Evolutionary conservation across 352 stramenopile genomes (phyloP).

Genomic region (Pseudoperonospora humuli): DNA sequence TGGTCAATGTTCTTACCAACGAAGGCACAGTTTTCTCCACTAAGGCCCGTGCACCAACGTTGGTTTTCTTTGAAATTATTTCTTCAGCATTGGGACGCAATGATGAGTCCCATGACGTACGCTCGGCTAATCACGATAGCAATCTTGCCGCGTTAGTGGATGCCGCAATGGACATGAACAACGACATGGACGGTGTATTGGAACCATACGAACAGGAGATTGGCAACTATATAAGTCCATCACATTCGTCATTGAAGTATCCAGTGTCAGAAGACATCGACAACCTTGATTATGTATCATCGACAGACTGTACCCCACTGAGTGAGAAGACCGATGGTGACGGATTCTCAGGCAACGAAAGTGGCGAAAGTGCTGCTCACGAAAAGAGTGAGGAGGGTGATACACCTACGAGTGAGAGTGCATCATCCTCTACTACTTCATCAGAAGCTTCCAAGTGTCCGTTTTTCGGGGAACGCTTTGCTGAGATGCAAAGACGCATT

Average conservation of each 20-base stretch:
- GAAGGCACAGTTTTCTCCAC: slow-evolving; percentile 72
- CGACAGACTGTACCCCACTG: slow-evolving; percentile 15
- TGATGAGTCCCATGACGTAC: slow-evolving; percentile 1
- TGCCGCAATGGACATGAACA: slow-evolving; percentile 17
- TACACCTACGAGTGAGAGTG: slow-evolving; percentile 14
- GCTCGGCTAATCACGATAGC: background rate
- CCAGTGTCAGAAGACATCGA: slow-evolving; percentile 30
- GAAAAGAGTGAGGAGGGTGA: slow-evolving; percentile 9
- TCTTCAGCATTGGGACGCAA: slow-evolving; percentile 15
- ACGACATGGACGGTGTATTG: slow-evolving; percentile 1
- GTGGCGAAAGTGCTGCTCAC: slow-evolving; percentile 20
- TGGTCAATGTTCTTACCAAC: slow-evolving; percentile 42
- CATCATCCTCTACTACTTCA: slow-evolving; percentile 9
- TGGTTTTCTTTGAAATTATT: slow-evolving; percentile 63
- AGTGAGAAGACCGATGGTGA: slow-evolving; percentile 11
- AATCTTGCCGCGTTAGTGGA: slow-evolving; percentile 16
- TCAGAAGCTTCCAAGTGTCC: slow-evolving; percentile 22
- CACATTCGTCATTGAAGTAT: slow-evolving; percentile 12
- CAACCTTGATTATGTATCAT: slow-evolving; percentile 21
- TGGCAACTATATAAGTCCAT: slow-evolving; percentile 36
- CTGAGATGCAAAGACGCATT: slow-evolving; percentile 82
- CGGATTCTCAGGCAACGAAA: slow-evolving; percentile 8
- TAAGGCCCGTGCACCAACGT: slow-evolving; percentile 49
- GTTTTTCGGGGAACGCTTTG: slow-evolving; percentile 83
- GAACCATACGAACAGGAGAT: slow-evolving; percentile 33